Evolutionary conservation across 345 rosid genomes (phyloP).

Genomic region (Linum lewisii): DNA sequence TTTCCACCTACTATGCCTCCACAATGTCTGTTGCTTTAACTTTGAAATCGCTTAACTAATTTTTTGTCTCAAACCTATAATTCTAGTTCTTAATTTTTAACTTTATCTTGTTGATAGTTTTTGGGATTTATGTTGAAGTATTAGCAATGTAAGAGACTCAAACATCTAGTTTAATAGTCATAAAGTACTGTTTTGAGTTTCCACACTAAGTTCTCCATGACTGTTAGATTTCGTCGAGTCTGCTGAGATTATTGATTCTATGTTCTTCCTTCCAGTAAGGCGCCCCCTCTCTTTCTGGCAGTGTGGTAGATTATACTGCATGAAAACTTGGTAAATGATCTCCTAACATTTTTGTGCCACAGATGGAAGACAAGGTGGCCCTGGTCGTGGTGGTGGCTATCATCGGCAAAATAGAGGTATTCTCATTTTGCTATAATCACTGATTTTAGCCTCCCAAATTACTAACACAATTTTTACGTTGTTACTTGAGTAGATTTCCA

Average conservation of each 20-base stretch:
- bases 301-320: neutral
- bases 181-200: too few relatives aligned
- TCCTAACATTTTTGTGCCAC: constrained; percentile 17
- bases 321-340: neutral
- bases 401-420: constrained; percentile 67
- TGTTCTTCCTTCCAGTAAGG: neutral
- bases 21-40: constrained; percentile 47
- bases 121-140: too few relatives aligned
- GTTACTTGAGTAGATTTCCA: constrained; percentile 43
- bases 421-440: neutral
- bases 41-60: neutral
- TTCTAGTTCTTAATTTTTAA: neutral
- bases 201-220: too few relatives aligned
- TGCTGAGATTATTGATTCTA: neutral
- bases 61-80: neutral
- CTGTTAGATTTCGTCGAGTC: neutral
- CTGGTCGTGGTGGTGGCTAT: constrained; percentile 60
- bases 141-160: too few relatives aligned
- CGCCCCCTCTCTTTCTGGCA: neutral
- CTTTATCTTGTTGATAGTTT: too few relatives aligned
- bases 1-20: constrained; percentile 57
- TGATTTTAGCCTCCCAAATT: neutral
- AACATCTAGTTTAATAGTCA: neutral
- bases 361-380: constrained; percentile 76
- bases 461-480: neutral